phyloP scores from a whole-genome alignment of 352 stramenopile species.

The Globisporangium sylvaticum region DNA sequence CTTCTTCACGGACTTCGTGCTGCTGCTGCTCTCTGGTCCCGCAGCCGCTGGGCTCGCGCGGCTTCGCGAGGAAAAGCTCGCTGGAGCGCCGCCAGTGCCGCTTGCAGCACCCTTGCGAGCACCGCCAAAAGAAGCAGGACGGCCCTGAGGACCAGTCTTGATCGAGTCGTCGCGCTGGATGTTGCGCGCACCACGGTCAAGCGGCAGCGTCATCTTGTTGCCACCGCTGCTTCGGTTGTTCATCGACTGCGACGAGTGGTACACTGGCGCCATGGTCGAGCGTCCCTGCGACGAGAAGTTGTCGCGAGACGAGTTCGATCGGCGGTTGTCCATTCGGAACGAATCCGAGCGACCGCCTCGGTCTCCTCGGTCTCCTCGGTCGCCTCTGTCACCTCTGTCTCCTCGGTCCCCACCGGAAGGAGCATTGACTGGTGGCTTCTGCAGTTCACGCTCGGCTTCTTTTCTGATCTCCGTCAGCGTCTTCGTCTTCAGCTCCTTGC shows the following conservation, averaged over 20 bases:
- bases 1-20: slow-evolving; percentile 25
- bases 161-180: slow-evolving; percentile 61
- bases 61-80: slow-evolving; percentile 27
- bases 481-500: slow-evolving; percentile 94
- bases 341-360: slow-evolving; percentile 16
- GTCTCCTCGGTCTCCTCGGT: not conserved
- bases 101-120: slow-evolving; percentile 12
- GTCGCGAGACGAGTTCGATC: slow-evolving; percentile 58
- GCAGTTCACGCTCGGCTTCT: slow-evolving; percentile 85
- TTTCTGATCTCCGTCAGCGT: slow-evolving; percentile 95
- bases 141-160: slow-evolving; percentile 52
- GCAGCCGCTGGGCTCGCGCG: slow-evolving; percentile 16
- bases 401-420: slow-evolving; percentile 29
- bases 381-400: not conserved
- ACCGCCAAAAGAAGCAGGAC: slow-evolving; percentile 43
- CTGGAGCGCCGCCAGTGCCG: slow-evolving; percentile 25
- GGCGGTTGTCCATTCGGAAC: slow-evolving; percentile 35
- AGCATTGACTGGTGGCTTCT: slow-evolving; percentile 49
- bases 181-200: slow-evolving; percentile 23
- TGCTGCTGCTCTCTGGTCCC: slow-evolving; percentile 12
- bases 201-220: slow-evolving; percentile 43
- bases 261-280: slow-evolving; percentile 54
- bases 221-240: slow-evolving; percentile 29
- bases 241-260: slow-evolving; percentile 52
- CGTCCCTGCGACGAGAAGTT: slow-evolving; percentile 31